Evolutionary conservation across 345 rosid genomes (phyloP), one percentile per base, ranked within the genome.

Genomic region (Sisymbrium altissimum): DNA sequence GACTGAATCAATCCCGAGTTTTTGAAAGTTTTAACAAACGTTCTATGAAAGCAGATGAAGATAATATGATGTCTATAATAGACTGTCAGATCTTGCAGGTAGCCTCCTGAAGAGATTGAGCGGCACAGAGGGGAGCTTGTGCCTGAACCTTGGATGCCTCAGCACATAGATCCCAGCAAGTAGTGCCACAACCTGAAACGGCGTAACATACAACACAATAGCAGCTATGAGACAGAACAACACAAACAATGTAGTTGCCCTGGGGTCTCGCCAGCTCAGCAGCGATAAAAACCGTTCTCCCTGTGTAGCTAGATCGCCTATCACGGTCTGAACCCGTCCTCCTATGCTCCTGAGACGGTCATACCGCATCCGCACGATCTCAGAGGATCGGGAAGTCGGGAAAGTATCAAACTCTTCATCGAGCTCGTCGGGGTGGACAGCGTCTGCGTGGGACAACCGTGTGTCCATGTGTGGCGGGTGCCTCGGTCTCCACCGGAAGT

Each of bases 401-500:
- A 95, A 95, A 1, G 89, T 84, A 53, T 95, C 98, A 5, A 95
- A 92, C 76, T 94, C 98, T 79, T 94, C 98, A 15, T 94, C 98
- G 9, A 94, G 85, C 79, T 94, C 98, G 21, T 91, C 97, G 0
- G 97, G 99, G 65, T 88, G 90, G 18, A 83, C 93, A 43, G 87
- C 84, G 60, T 94, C 97, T 0, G 97, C 98, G 57, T 89, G 92
- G 35, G 99, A 95, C 27, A 95, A 81, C 1, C 89, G 83, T 6
- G 92, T 86, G 81, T 95, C 99, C 99, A 95, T 95, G 88, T 95
- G 89, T 33, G 97, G 97, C 25, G 97, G 99, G 75, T 92, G 97
- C 55, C 92, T 86, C 29, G 96, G 87, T 83, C 99, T 85, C 93
- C 93, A 71, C 30, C 98, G 84, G 78, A 73, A 95, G 55, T 92